A percentile compares a stretch with the other conserved stretches of the same genome.
Conservation (phyloP, 805 yeast species). For the Wickerhamomyces hampshirensis region DNA sequence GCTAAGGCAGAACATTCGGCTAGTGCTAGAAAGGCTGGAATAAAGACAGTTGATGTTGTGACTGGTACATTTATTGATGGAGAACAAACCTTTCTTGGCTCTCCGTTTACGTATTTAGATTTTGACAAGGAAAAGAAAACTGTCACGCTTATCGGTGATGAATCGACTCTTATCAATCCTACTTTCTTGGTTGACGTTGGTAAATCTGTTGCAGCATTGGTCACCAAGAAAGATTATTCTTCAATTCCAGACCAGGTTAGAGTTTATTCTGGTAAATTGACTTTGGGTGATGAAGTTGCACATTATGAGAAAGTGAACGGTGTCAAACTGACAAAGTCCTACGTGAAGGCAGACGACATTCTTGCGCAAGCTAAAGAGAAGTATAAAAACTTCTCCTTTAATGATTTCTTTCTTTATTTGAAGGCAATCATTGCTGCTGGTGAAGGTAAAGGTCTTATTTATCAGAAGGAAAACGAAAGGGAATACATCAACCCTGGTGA, state of each 20-base stretch:
- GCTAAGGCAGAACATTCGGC: constrained; percentile 33
- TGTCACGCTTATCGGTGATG: constrained; percentile 37
- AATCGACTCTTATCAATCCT: constrained; percentile 31
- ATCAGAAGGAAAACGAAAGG: constrained; percentile 27
- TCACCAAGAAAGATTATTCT: constrained; percentile 30
- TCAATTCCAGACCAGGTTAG: constrained; percentile 40
- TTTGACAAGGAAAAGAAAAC: constrained; percentile 31
- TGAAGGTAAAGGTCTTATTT: constrained; percentile 34
- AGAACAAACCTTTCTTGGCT: constrained; percentile 20
- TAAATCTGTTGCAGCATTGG: constrained; percentile 36
- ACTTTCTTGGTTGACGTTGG: constrained; percentile 40
- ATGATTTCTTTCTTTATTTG: constrained; percentile 36
- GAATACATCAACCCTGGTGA: constrained; percentile 44
- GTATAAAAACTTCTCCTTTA: constrained; percentile 26
- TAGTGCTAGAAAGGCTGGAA: constrained; percentile 37
- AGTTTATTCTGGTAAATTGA: constrained; percentile 36
- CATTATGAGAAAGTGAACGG: constrained; percentile 37
- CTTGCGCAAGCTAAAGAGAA: constrained; percentile 28
- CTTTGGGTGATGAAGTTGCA: constrained; percentile 34
- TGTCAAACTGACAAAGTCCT: constrained; percentile 30
- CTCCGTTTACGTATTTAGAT: constrained; percentile 30
- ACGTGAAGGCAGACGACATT: constrained; percentile 29
- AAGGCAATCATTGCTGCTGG: constrained; percentile 34
- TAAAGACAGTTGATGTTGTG: constrained; percentile 41
- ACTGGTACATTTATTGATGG: constrained; percentile 37